Evolutionary conservation across 140 eudicot genomes (phyloP).

Genomic region (Oenanthe javanica): DNA sequence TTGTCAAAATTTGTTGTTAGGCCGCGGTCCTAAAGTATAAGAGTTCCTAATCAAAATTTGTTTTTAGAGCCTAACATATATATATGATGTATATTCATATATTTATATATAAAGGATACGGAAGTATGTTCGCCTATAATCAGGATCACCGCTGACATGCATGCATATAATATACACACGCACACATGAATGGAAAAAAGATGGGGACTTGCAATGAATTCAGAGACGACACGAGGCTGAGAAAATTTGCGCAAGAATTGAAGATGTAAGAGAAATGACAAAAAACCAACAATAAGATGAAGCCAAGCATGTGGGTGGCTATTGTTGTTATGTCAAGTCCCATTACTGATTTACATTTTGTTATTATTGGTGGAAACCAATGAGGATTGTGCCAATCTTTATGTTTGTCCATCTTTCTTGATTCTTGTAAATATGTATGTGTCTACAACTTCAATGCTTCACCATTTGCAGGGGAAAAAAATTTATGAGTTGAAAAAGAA

Average conservation of each 20-base stretch:
- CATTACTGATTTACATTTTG: slow-evolving; percentile 30
- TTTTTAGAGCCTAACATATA: no score
- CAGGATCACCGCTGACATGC: no score
- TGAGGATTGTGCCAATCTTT: neutral
- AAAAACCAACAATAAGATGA: slow-evolving; percentile 43
- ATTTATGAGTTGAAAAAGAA: neutral
- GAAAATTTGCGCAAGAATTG: slow-evolving; percentile 46
- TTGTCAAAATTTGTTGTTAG: no score
- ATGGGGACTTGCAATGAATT: slow-evolving; percentile 42
- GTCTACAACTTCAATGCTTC: neutral
- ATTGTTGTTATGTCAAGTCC: slow-evolving; percentile 45
- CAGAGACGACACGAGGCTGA: slow-evolving; percentile 83
- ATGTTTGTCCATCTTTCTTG: neutral
- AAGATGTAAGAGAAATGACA: slow-evolving; percentile 59
- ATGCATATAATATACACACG: neutral
- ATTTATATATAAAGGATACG: no score
- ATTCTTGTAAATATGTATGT: neutral
- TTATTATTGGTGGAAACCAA: slow-evolving; percentile 12
- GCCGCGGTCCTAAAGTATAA: no score
- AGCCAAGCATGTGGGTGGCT: slow-evolving; percentile 59
- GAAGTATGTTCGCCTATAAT: no score
- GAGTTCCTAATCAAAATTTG: no score
- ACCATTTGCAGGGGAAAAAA: neutral
- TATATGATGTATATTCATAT: no score
- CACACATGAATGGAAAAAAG: neutral